Evolutionary conservation across 2,329 filamentous ascomycete genomes (phyloP).

Genomic region (Juglanconis juglandina): DNA sequence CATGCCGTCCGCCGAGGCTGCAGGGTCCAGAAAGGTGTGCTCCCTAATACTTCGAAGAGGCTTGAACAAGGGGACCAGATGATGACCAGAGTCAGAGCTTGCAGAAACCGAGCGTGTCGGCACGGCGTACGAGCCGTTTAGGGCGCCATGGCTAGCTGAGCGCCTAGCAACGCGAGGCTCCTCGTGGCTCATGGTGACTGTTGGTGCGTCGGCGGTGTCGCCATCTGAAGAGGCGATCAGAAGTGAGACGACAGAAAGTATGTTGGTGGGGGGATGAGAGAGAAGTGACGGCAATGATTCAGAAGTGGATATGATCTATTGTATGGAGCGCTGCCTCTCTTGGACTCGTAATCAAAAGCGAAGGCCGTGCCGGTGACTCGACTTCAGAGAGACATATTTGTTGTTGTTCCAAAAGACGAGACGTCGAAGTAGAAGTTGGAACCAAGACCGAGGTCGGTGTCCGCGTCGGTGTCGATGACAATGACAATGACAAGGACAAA

Average conservation of each 20-base stretch:
- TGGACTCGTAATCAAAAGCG: conserved; percentile 12
- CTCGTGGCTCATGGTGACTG: conserved; percentile 19
- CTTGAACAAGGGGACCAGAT: conserved; percentile 27
- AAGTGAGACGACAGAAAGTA: conserved; percentile 5
- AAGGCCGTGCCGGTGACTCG: conserved; percentile 7
- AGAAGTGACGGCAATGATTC: conserved; percentile 6
- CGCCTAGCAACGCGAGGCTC: conserved; percentile 25
- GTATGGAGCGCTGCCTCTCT: neutral
- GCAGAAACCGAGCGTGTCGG: conserved; percentile 24
- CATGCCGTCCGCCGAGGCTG: conserved; percentile 60
- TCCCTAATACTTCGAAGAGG: conserved; percentile 44
- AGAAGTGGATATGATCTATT: conserved; percentile 14
- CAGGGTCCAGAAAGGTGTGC: conserved; percentile 41
- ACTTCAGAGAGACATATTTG: conserved; percentile 5
- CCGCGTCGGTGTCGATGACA: neutral
- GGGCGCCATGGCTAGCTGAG: conserved; percentile 39
- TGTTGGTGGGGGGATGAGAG: neutral
- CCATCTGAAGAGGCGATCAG: conserved; percentile 1
- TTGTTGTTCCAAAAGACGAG: neutral
- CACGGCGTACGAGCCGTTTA: conserved; percentile 31
- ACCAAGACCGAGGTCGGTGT: neutral
- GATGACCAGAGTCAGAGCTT: conserved; percentile 6
- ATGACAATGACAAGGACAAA: neutral
- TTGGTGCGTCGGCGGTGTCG: neutral
- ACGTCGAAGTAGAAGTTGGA: neutral